Percentiles rank a stretch among this genome's conserved stretches.
Evolutionary conservation across 179 eudicot genomes (phyloP).

Genomic region (Patellifolia procumbens): DNA sequence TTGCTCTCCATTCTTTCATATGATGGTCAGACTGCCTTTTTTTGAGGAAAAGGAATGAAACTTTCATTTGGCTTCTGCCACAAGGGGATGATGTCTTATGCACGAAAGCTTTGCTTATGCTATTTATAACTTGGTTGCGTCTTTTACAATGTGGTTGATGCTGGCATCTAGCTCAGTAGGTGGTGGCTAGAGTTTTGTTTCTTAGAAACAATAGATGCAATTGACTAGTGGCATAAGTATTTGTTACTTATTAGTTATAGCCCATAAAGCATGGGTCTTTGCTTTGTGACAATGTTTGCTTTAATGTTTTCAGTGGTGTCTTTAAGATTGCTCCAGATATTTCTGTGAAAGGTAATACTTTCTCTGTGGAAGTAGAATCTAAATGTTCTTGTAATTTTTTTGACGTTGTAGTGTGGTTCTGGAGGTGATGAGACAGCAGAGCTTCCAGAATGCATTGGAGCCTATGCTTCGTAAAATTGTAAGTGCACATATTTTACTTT

Average conservation of each 20-base stretch:
- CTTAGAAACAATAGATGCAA: neutral
- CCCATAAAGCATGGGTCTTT: neutral
- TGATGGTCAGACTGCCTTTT: neutral
- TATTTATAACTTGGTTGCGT: too few species aligned
- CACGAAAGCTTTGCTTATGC: neutral
- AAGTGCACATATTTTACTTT: conserved; percentile 35
- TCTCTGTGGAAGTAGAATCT: neutral
- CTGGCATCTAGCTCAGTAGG: neutral
- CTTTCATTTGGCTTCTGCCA: neutral
- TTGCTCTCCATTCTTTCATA: neutral
- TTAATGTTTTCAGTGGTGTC: neutral
- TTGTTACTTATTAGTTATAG: neutral
- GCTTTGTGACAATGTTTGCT: too few species aligned
- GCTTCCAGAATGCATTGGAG: conserved; percentile 61
- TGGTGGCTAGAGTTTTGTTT: neutral
- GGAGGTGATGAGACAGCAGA: conserved; percentile 63
- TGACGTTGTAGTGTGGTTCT: conserved; percentile 53
- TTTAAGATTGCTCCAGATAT: neutral
- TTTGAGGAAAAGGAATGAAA: neutral
- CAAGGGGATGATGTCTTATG: neutral
- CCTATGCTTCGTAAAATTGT: conserved; percentile 87
- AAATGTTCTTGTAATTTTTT: conserved; percentile 18
- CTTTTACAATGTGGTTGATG: neutral
- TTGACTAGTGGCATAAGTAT: neutral
- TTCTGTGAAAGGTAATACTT: neutral